Conservation (phyloP, 1,139 yeast genomes). For the Candida tropicalis region DNA sequence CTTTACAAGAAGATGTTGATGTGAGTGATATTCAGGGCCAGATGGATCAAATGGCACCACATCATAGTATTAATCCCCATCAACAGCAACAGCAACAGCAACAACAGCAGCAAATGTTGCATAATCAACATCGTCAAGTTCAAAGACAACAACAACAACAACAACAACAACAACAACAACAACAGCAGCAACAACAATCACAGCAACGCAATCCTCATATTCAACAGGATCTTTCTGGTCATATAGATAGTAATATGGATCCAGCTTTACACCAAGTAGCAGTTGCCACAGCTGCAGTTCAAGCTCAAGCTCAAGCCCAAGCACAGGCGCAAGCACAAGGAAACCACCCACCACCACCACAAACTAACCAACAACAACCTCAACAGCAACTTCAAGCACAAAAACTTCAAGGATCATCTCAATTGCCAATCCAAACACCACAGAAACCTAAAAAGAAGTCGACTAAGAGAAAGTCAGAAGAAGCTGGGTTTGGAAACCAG, state of each 20-base stretch:
- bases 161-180: conserved; percentile 14
- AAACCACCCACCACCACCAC: too few relatives aligned
- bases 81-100: conserved; percentile 6
- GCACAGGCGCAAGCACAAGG: conserved; percentile 9
- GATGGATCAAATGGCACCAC: conserved; percentile 12
- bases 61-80: conserved; percentile 3
- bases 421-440: neutral
- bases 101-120: conserved; percentile 4
- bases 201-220: conserved; percentile 6
- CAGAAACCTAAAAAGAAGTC: conserved; percentile 10
- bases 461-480: conserved; percentile 9
- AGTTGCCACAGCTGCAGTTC: conserved; percentile 36
- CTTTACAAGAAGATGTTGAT: conserved; percentile 30
- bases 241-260: conserved; percentile 39
- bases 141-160: conserved; percentile 9
- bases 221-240: conserved; percentile 13
- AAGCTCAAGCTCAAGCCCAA: conserved; percentile 6
- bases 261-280: conserved; percentile 45
- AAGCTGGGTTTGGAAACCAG: conserved; percentile 6
- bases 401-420: conserved; percentile 4
- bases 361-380: conserved; percentile 4
- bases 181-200: too few relatives aligned
- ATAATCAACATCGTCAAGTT: conserved; percentile 8
- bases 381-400: conserved; percentile 8
- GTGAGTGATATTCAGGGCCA: conserved; percentile 17